phyloP scores from a whole-genome alignment of 2,329 filamentous ascomycete genomes.

The Alternaria angustiovoidea region DNA sequence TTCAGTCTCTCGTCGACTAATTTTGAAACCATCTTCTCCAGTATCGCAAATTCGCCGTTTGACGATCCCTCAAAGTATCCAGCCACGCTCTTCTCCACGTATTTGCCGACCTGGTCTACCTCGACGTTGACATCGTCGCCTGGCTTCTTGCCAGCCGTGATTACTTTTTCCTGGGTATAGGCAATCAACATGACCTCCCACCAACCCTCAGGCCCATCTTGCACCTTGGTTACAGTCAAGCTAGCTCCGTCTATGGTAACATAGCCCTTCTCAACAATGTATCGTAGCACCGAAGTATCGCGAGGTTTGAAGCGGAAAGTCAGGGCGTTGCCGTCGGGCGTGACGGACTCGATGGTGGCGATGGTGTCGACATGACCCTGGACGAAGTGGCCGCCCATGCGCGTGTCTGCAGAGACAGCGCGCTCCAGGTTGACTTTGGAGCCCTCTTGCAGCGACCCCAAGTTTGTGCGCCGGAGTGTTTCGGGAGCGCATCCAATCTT shows the following conservation, averaged over 20 bases:
- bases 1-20: slow-evolving; percentile 76
- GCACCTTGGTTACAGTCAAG: slow-evolving; percentile 86
- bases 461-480: slow-evolving; percentile 92
- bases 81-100: slow-evolving; percentile 86
- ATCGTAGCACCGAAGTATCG: slow-evolving; percentile 74
- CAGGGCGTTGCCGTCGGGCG: slow-evolving; percentile 86
- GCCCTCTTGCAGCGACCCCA: slow-evolving; percentile 73
- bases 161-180: slow-evolving; percentile 93
- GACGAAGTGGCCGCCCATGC: slow-evolving; percentile 98
- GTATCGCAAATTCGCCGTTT: slow-evolving; percentile 59
- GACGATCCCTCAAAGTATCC: slow-evolving; percentile 74
- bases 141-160: slow-evolving; percentile 77
- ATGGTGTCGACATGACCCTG: slow-evolving; percentile 96
- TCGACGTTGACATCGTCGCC: slow-evolving; percentile 91
- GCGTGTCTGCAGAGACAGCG: slow-evolving; percentile 86
- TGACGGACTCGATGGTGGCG: slow-evolving; percentile 75
- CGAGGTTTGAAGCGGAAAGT: slow-evolving; percentile 83
- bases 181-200: slow-evolving; percentile 97
- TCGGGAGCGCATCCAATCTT: slow-evolving; percentile 94
- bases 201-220: slow-evolving; percentile 82
- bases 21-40: slow-evolving; percentile 66
- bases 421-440: slow-evolving; percentile 91
- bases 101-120: slow-evolving; percentile 88
- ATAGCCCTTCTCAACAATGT: slow-evolving; percentile 96
- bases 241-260: slow-evolving; percentile 94